These are phyloP conservation scores for Aspergillus pseudoterreus DNA, from an alignment of 2,329 filamentous ascomycete species.

Conservation along the genomic window DNA sequence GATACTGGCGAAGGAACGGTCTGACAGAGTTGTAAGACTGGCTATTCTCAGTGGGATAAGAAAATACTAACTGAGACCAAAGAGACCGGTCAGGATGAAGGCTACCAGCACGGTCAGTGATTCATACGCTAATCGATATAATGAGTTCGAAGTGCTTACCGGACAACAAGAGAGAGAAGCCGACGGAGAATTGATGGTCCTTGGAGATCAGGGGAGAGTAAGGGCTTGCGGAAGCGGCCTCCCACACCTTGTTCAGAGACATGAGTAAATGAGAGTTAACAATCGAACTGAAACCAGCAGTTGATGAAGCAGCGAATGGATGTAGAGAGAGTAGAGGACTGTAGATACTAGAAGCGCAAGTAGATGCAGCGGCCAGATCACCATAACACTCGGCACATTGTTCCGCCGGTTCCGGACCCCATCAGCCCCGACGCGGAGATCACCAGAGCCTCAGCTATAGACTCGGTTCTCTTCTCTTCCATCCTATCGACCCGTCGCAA, in stretches of 20 bases:
- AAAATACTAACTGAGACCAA: conserved; percentile 72
- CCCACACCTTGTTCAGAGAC: conserved; percentile 86
- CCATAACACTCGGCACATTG: conserved; percentile 17
- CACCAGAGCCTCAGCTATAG: conserved; percentile 3
- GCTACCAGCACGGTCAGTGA: conserved; percentile 37
- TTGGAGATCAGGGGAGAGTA: conserved; percentile 79
- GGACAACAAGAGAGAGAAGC: conserved; percentile 68
- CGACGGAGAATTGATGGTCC: conserved; percentile 76
- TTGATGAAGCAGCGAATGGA: conserved; percentile 1
- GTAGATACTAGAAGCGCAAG: neutral
- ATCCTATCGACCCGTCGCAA: conserved; percentile 9
- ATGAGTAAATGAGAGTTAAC: conserved; percentile 27
- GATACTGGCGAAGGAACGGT: conserved; percentile 75
- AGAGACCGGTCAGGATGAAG: conserved; percentile 69
- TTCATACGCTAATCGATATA: neutral
- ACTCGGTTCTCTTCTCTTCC: neutral
- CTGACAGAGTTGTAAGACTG: conserved; percentile 44
- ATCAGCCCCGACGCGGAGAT: conserved; percentile 14
- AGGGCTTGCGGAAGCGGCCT: conserved; percentile 81
- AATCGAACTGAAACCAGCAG: conserved; percentile 3
- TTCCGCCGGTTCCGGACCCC: conserved; percentile 19
- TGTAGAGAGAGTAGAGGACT: neutral
- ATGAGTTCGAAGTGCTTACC: conserved; percentile 41
- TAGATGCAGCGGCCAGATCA: neutral
- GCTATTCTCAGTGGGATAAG: neutral